Conservation (phyloP, 2,329 filamentous ascomycete genomes). For the Epichloe typhina region DNA sequence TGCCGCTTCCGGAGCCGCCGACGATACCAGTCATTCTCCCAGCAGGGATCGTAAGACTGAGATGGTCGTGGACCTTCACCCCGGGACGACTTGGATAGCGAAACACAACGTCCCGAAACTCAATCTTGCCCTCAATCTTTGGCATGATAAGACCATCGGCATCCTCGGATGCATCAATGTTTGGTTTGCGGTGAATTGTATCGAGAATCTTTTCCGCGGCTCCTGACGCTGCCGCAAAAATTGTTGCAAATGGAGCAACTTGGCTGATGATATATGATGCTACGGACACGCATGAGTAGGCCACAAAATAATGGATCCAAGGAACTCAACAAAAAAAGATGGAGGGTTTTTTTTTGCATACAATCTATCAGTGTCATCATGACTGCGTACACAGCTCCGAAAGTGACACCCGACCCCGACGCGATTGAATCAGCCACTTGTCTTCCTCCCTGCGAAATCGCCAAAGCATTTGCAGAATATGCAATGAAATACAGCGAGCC, state of each 20-base stretch:
- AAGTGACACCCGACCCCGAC: conserved; percentile 22
- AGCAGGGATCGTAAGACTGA: conserved; percentile 26
- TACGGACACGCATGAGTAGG: no score
- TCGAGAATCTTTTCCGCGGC: not conserved
- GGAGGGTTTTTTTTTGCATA: conserved; percentile 8
- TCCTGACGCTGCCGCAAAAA: conserved; percentile 34
- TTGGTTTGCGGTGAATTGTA: not conserved
- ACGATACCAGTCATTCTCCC: conserved; percentile 58
- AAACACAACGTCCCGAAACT: conserved; percentile 15
- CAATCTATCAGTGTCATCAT: conserved; percentile 41
- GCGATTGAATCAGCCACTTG: conserved; percentile 21
- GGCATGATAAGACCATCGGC: not conserved
- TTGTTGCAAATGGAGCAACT: conserved; percentile 44
- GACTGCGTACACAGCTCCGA: conserved; percentile 39
- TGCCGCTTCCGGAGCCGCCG: conserved; percentile 53
- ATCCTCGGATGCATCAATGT: not conserved
- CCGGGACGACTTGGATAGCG: conserved; percentile 30
- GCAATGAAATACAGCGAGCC: conserved; percentile 55
- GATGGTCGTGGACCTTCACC: conserved; percentile 38
- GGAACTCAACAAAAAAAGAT: no score
- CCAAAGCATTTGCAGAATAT: conserved; percentile 49
- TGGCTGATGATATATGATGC: conserved; percentile 32
- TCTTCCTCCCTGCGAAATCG: conserved; percentile 51
- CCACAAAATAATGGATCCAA: no score
- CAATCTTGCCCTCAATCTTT: not conserved